Conservation (phyloP, 169 alveolate genomes). For the Perkinsus olseni region DNA sequence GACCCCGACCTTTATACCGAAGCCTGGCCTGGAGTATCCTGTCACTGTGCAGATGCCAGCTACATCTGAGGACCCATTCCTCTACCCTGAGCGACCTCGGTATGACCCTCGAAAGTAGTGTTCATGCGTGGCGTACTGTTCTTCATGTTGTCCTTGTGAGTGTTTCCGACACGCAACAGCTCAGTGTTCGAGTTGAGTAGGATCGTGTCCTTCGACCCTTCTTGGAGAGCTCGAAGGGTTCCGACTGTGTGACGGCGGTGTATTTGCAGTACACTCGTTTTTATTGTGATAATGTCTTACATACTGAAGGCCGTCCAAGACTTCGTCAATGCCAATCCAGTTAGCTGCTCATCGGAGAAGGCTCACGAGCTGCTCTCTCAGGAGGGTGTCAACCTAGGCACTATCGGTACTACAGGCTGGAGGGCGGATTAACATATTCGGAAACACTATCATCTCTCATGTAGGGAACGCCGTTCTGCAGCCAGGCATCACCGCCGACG, state of each 20-base stretch:
- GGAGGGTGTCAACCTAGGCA: not conserved
- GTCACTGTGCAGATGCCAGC: constrained; percentile 40
- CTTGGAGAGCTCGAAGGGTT: too few relatives aligned
- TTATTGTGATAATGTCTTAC: not conserved
- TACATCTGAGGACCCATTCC: constrained; percentile 44
- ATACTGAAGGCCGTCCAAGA: not conserved
- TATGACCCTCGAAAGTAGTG: constrained; percentile 19
- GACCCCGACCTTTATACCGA: constrained; percentile 62
- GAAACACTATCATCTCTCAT: not conserved
- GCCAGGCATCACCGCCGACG: not conserved
- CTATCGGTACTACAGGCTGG: not conserved
- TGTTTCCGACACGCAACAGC: not conserved
- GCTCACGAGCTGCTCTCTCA: not conserved
- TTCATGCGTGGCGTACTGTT: not conserved
- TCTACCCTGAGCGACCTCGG: constrained; percentile 46
- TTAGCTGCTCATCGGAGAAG: not conserved
- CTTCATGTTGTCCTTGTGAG: not conserved
- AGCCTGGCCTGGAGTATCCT: constrained; percentile 33
- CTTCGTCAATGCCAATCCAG: not conserved
- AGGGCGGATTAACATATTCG: too few relatives aligned
- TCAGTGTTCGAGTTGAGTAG: not conserved
- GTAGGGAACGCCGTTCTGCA: not conserved
- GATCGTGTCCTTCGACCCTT: too few relatives aligned
- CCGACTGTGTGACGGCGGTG: too few relatives aligned
- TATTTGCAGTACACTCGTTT: too few relatives aligned